Percentiles rank a stretch among this genome's conserved stretches.
Evolutionary conservation across 371 early-diverging fungal species (phyloP).

Genomic region (Mortierella polycephala): DNA sequence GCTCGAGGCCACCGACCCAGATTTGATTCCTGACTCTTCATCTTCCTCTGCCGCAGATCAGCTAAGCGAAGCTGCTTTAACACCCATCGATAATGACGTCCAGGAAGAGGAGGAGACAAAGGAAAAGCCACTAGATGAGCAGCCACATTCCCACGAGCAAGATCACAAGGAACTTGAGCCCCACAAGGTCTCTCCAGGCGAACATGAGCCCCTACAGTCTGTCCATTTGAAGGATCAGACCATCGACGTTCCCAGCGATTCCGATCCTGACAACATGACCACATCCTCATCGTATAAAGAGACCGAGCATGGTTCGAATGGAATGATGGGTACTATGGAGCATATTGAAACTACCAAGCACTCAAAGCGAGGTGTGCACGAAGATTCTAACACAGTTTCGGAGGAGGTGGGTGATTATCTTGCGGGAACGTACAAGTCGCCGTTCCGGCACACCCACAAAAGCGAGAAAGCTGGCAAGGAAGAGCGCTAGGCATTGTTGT

Average conservation of each 20-base stretch:
- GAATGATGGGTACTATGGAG: background rate
- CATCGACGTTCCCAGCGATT: constrained; percentile 8
- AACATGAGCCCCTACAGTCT: background rate
- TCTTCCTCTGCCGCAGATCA: constrained; percentile 6
- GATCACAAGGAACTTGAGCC: background rate
- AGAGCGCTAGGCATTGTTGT: constrained; percentile 7
- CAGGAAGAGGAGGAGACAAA: constrained; percentile 9
- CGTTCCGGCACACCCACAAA: constrained; percentile 42
- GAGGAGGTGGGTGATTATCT: constrained; percentile 29
- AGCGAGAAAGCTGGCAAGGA: constrained; percentile 36
- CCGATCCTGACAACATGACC: background rate
- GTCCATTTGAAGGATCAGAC: constrained; percentile 8
- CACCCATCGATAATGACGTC: constrained; percentile 14
- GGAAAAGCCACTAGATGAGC: background rate
- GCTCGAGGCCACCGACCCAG: constrained; percentile 31
- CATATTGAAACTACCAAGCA: constrained; percentile 18
- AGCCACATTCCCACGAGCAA: background rate
- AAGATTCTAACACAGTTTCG: constrained; percentile 25
- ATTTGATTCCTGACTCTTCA: background rate
- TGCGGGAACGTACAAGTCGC: constrained; percentile 45
- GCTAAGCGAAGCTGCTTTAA: constrained; percentile 13
- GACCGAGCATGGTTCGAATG: background rate
- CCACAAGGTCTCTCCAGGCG: background rate
- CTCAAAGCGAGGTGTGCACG: constrained; percentile 22
- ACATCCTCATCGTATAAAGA: background rate